Conservation (phyloP, 768 basidiomycete species). For the Floccularia luteovirens region DNA sequence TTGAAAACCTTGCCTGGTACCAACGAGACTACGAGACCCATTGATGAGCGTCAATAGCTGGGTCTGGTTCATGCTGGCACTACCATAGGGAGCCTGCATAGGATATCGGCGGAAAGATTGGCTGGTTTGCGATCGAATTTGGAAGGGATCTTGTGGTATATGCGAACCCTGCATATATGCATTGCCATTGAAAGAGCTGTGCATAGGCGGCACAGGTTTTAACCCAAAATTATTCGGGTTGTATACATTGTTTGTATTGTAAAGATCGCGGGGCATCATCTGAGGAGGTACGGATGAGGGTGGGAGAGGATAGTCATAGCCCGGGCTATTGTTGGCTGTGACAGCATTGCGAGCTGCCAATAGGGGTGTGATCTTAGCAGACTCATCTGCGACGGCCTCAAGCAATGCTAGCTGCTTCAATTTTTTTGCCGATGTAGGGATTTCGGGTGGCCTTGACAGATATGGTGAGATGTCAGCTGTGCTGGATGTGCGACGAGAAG, state of each 20-base stretch:
- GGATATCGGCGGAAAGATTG: slow-evolving; percentile 30
- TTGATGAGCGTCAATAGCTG: slow-evolving; percentile 40
- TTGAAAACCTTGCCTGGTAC: slow-evolving; percentile 8
- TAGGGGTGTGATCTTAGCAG: slow-evolving; percentile 50
- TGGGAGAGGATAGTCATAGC: slow-evolving; percentile 6
- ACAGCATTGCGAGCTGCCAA: slow-evolving; percentile 16
- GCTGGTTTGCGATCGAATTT: slow-evolving; percentile 40
- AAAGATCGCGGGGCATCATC: no score
- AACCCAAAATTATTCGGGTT: no score
- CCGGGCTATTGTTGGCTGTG: not conserved
- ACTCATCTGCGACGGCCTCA: slow-evolving; percentile 68
- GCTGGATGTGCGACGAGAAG: slow-evolving; percentile 34
- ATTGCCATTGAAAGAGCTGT: not conserved
- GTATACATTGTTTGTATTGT: no score
- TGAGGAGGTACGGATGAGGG: slow-evolving; percentile 21
- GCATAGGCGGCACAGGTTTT: not conserved
- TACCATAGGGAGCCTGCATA: slow-evolving; percentile 22
- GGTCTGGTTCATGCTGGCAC: slow-evolving; percentile 43
- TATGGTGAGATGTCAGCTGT: slow-evolving; percentile 69
- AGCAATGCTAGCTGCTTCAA: slow-evolving; percentile 66
- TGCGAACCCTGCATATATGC: not conserved
- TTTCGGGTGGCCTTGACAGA: slow-evolving; percentile 43
- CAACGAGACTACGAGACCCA: slow-evolving; percentile 15
- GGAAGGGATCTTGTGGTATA: slow-evolving; percentile 23
- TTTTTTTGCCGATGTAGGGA: slow-evolving; percentile 52